Evolutionary conservation across 257 asterid genomes (phyloP).

Genomic region (Solanum neorickii): DNA sequence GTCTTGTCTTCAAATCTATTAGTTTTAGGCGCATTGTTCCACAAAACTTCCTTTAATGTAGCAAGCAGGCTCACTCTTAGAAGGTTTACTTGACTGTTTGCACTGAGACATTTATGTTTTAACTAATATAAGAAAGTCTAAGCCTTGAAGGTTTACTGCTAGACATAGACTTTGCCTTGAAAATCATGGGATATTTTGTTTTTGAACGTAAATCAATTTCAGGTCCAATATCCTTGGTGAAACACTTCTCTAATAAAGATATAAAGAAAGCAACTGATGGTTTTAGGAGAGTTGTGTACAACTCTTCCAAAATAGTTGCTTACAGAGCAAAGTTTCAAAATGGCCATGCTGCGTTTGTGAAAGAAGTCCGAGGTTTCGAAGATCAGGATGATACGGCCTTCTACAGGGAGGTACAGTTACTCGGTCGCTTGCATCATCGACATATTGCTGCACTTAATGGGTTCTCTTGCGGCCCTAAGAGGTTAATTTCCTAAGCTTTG

Average conservation of each 20-base stretch:
- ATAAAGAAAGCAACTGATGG: constrained; percentile 88
- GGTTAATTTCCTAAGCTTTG: constrained; percentile 28
- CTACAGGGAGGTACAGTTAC: constrained; percentile 41
- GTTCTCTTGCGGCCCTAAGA: constrained; percentile 50
- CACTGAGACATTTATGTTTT: background rate
- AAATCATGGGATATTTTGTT: background rate
- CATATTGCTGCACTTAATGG: constrained; percentile 68
- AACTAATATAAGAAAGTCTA: background rate
- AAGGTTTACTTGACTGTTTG: background rate
- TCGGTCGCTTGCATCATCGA: constrained; percentile 78
- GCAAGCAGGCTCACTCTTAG: background rate
- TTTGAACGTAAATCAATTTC: background rate
- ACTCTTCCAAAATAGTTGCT: constrained; percentile 30
- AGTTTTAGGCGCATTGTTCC: background rate
- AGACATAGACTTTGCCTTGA: background rate
- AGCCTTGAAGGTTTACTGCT: background rate
- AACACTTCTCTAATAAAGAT: constrained; percentile 57
- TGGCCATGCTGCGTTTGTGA: constrained; percentile 47
- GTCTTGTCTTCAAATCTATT: background rate
- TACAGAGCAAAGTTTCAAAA: constrained; percentile 63
- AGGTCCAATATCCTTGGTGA: constrained; percentile 49
- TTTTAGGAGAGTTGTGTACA: constrained; percentile 38
- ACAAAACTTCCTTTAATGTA: background rate
- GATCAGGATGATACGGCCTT: constrained; percentile 48
- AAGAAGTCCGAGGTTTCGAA: constrained; percentile 32